Percentiles rank a stretch among this genome's conserved stretches.
phyloP scores from a whole-genome alignment of 495 filamentous ascomycete species.

The Glarea lozoyensis region DNA sequence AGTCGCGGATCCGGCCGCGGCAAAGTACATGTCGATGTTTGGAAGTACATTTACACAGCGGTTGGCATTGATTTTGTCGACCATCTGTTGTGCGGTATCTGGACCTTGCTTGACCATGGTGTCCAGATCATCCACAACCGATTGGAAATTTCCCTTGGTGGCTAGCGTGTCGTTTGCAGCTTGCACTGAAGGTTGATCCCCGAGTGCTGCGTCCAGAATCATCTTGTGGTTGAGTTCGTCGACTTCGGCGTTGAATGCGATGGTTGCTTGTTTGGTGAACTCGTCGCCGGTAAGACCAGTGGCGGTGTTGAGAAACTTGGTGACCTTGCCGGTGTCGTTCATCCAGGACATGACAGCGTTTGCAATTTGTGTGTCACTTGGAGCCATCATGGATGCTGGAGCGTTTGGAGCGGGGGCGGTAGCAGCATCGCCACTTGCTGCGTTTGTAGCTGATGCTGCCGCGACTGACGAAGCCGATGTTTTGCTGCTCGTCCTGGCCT shows the following conservation, averaged over 20 bases:
- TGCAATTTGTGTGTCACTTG: constrained; percentile 4
- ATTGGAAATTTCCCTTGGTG: constrained; percentile 16
- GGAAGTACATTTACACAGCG: constrained; percentile 18
- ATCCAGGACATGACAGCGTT: constrained; percentile 13
- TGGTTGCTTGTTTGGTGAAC: constrained; percentile 5
- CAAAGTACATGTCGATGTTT: constrained; percentile 19
- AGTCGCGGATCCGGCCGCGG: constrained; percentile 8
- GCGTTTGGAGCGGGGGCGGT: not conserved
- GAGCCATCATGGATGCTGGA: not conserved
- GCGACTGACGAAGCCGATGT: constrained; percentile 2
- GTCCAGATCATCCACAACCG: constrained; percentile 16
- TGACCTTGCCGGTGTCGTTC: constrained; percentile 13
- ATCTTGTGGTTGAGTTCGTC: constrained; percentile 18
- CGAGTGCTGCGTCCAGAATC: constrained; percentile 10
- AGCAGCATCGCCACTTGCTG: not conserved
- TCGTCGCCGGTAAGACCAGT: constrained; percentile 9
- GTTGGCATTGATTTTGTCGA: constrained; percentile 12
- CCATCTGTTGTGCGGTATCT: constrained; percentile 5
- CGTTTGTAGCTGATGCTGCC: too few relatives aligned
- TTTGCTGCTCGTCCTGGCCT: not conserved
- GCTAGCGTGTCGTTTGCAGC: constrained; percentile 14
- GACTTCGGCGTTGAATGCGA: constrained; percentile 13
- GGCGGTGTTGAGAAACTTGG: constrained; percentile 15
- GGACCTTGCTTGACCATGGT: constrained; percentile 9
- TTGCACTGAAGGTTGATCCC: constrained; percentile 1